Base-by-base conservation (phyloP, 164 flowering plant species). In the Hamamelis virginiana region DNA sequence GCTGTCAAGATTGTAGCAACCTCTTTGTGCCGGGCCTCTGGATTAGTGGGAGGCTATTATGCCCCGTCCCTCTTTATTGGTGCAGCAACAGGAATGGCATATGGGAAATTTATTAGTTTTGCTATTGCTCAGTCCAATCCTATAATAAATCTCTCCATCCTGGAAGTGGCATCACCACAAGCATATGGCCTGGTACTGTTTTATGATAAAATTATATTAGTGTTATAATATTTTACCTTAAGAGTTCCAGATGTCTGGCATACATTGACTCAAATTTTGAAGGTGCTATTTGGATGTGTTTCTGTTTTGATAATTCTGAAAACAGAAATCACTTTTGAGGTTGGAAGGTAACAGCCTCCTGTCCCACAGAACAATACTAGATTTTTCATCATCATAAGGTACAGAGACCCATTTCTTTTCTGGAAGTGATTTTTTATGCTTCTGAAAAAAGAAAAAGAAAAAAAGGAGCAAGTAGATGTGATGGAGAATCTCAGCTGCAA, bases 41-140 rank as follows among this genome's bases (percentile, higher is more conserved):
- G 97, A 59, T 79, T 94, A 70, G 98, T 94, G 8, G 98, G 98
- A 55, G 98, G 98, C 5, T 92, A 89, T 69, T 92, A 94, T 80
- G 98, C 98, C 4, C 98, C 98, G 27, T 88, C 97, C 59, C 89
- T 94, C 48, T 90, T 92, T 77, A 92, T 94, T 69, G 98, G 98
- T 65, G 98, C 93, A 47, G 98, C 97, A 74, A 89, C 96, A 33
- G 98, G 98, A 68, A 89, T 88, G 90, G 96, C 93, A 64, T 94
- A 90, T 85, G 98, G 98, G 65, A 88, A 90, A 79, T 68, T 89
- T 65, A 82, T 82, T 60, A 77, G 80, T 72, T 58, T 74, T 69
- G 76, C 75, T 48, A 66, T 87, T 72, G 71, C 92, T 57, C 82
- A 81, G 55, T 72, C 82, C 53, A 80, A 81, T 78, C 89, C 94